A percentile compares a stretch with the other conserved stretches of the same genome.
Evolutionary conservation across 164 flowering plant genomes (phyloP).

Genomic region (Kalanchoe fedtschenkoi): DNA sequence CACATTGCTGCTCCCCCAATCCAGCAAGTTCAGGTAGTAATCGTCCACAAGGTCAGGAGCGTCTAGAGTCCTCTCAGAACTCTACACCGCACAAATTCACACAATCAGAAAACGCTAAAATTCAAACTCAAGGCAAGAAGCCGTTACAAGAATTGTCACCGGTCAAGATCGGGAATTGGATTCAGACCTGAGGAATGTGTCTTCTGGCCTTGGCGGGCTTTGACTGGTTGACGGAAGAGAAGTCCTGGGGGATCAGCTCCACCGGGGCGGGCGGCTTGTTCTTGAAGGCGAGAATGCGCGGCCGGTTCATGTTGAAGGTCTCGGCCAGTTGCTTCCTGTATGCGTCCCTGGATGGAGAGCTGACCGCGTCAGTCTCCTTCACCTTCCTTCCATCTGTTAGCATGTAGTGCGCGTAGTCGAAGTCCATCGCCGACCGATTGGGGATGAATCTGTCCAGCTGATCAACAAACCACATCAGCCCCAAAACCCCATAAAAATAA

Average conservation of each 20-base stretch:
- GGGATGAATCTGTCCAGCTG: constrained; percentile 12
- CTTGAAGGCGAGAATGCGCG: constrained; percentile 10
- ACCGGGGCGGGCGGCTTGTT: constrained; percentile 10
- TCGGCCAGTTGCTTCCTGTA: constrained; percentile 11
- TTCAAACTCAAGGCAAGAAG: too few relatives aligned
- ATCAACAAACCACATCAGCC: background rate
- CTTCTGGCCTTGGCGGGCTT: constrained; percentile 8
- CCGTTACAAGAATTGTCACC: too few relatives aligned
- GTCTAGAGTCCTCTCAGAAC: constrained; percentile 57
- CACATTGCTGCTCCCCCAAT: constrained; percentile 51
- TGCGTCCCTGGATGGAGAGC: constrained; percentile 11
- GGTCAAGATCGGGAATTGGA: too few relatives aligned
- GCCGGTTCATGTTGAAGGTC: constrained; percentile 9
- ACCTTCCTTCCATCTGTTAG: constrained; percentile 12
- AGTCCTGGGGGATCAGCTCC: constrained; percentile 2
- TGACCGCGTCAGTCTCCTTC: constrained; percentile 9
- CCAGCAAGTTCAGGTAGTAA: constrained; percentile 52
- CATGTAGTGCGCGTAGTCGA: constrained; percentile 13
- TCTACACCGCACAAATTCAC: constrained; percentile 17
- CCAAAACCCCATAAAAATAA: background rate
- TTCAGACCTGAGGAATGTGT: constrained; percentile 10
- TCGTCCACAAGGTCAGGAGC: constrained; percentile 59
- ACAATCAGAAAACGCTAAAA: background rate
- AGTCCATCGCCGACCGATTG: constrained; percentile 10
- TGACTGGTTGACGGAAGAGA: constrained; percentile 3